Base-by-base conservation (phyloP, 2,329 filamentous ascomycete species). In the Dactylellina cionopaga region DNA sequence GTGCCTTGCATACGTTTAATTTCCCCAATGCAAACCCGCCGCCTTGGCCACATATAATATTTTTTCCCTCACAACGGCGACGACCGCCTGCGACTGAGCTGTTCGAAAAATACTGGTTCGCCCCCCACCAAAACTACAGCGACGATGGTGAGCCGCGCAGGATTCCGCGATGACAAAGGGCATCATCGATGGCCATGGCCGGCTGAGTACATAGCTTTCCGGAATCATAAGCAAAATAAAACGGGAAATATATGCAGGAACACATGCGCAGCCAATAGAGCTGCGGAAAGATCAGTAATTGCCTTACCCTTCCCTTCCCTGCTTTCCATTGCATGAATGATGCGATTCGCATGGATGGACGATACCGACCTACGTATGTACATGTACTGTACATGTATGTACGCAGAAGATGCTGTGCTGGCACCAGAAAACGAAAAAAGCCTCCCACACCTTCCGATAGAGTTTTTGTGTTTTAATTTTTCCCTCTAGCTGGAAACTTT, bases 1-100 rank as follows among this genome's bases (percentile, higher is more conserved):
- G 65, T 56, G 56, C 55, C 49, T 70, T 62, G 55, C 65, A 56
- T 70, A 31, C 22, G 37, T 58, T 55, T 55, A 55, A 70, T 62
- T 68, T 56, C 62, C 51, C 37, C 37, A n/a, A n/a, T n/a, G n/a
- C n/a, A n/a, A n/a, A n/a, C n/a, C n/a, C n/a, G n/a, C n/a, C n/a
- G n/a, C n/a, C n/a, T n/a, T n/a, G n/a, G n/a, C n/a, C n/a, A n/a
- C n/a, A n/a, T n/a, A n/a, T n/a, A n/a, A n/a, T n/a, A n/a, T n/a
- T n/a, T n/a, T n/a, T n/a, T n/a, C n/a, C n/a, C n/a, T n/a, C n/a
- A n/a, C n/a, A 49, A 15, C 46, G 35, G 19, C 46, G 22, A 27
- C 24, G 43, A 49, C 29, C 24, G 33, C 33, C 39, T 44, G 15
- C 27, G 22, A 24, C 25, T 60, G 46, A 52, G 55, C 56, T 62